Base-by-base conservation (phyloP, 2,329 filamentous ascomycete genomes). In the Coleophoma cylindrospora region DNA sequence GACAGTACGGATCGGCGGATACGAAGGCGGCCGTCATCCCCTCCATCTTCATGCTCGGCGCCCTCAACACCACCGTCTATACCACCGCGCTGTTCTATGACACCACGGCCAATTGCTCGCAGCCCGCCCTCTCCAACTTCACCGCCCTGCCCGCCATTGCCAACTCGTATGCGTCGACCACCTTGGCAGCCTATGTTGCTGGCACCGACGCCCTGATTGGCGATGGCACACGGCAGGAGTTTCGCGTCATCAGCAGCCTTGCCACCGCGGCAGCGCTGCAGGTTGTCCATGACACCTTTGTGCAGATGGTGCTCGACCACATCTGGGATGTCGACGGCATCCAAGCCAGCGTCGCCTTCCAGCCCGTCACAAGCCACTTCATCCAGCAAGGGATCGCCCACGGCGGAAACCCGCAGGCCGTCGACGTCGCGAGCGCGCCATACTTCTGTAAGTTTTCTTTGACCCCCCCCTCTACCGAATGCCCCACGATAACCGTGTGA, bases 21-120 rank as follows among this genome's bases (percentile, higher is more conserved):
- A 14, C 51, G 14, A 55, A 55, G 33, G 46, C 54, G n/a, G 54
- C 54, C 34, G 45, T 54, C 17, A 55, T 55, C 36, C 51, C 54
- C 12, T 54, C 52, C 14, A 49, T 54, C n/a, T 51, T 51, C 40
- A 51, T 54, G 52, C 46, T 54, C 10, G 43, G 36, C 21, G 46
- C 49, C 15, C 34, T 45, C 21, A 54, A 54, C 27, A 34, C 37
- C 14, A 54, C 49, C 3, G 45, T 51, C 4, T 55, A 55, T 45
- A 50, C 47, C 9, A 49, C 54, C 4, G 52, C 51, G 10, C 43
- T 56, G 6, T 56, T 56, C 46, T 54, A 56, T 34, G 52, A 56
- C 37, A 45, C 49, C 3, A 47, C 48, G 7, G 22, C 40, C 13
- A 27, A 27, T 27, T 54, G 52, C 34, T n/a, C 34, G 41, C 52